Percentiles rank a stretch among this genome's conserved stretches.
phyloP scores from a whole-genome alignment of 176 grass and related monocot species.

The Bolboschoenus planiculmis region DNA sequence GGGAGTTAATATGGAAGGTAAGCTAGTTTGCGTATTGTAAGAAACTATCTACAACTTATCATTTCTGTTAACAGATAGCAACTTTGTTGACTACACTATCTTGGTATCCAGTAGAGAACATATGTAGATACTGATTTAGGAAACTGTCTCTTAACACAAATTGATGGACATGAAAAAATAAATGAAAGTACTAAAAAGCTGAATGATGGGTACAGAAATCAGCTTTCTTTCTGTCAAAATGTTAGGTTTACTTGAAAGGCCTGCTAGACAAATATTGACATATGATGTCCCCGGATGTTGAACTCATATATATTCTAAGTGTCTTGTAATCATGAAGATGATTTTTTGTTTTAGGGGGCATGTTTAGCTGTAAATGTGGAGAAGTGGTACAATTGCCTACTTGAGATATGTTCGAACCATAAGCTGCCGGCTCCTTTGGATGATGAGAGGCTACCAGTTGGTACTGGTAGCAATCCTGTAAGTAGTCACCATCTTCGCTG shows the following conservation, averaged over 20 bases:
- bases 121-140: not conserved
- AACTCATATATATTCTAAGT: constrained; percentile 16
- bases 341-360: constrained; percentile 57
- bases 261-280: not conserved
- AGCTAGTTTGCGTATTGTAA: constrained; percentile 2
- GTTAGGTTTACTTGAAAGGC: not conserved
- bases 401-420: constrained; percentile 63
- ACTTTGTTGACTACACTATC: not conserved
- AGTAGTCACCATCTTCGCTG: constrained; percentile 31
- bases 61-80: constrained; percentile 15
- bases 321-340: not conserved
- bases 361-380: constrained; percentile 72
- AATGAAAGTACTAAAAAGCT: not conserved
- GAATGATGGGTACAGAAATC: not conserved
- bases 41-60: not conserved
- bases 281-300: not conserved
- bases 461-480: constrained; percentile 99
- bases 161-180: not conserved
- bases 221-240: not conserved
- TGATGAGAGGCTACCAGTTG: constrained; percentile 93
- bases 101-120: not conserved
- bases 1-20: constrained; percentile 89
- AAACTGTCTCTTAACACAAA: not conserved
- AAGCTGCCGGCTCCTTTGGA: constrained; percentile 54
- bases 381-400: constrained; percentile 73